Evolutionary conservation across 495 filamentous ascomycete genomes (phyloP).

Genomic region (Hypoxylon trugodes): DNA sequence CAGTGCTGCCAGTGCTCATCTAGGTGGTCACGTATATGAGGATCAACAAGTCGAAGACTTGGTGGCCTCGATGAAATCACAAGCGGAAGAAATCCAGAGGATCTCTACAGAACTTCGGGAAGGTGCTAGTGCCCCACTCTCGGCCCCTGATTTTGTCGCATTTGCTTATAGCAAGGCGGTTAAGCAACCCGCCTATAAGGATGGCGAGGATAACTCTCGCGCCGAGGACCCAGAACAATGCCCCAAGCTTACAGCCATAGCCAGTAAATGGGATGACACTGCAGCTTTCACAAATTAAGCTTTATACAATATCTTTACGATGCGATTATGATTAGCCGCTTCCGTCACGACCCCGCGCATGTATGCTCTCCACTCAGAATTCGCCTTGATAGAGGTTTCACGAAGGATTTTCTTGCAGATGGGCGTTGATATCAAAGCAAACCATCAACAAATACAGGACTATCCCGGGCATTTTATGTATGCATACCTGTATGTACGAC

Average conservation of each 20-base stretch:
- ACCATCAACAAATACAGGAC: too few relatives aligned
- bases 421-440: too few relatives aligned
- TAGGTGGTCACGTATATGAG: constrained; percentile 35
- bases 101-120: constrained; percentile 26
- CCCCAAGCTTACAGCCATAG: constrained; percentile 27
- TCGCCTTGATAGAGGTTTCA: too few relatives aligned
- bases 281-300: constrained; percentile 6
- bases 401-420: too few relatives aligned
- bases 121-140: background rate
- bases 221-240: constrained; percentile 22
- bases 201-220: background rate
- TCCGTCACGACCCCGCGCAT: too few relatives aligned
- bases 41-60: constrained; percentile 43
- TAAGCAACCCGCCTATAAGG: constrained; percentile 22
- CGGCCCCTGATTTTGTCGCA: constrained; percentile 32
- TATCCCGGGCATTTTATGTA: too few relatives aligned
- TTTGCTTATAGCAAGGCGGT: constrained; percentile 28
- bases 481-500: too few relatives aligned
- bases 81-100: constrained; percentile 31
- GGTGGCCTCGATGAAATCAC: constrained; percentile 30
- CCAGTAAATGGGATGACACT: constrained; percentile 34
- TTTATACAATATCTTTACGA: background rate
- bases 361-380: too few relatives aligned
- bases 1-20: constrained; percentile 15
- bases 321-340: too few relatives aligned